Percentiles rank a stretch among this genome's conserved stretches.
Conservation (phyloP, 306 rosid genomes). For the Prunus padus region DNA sequence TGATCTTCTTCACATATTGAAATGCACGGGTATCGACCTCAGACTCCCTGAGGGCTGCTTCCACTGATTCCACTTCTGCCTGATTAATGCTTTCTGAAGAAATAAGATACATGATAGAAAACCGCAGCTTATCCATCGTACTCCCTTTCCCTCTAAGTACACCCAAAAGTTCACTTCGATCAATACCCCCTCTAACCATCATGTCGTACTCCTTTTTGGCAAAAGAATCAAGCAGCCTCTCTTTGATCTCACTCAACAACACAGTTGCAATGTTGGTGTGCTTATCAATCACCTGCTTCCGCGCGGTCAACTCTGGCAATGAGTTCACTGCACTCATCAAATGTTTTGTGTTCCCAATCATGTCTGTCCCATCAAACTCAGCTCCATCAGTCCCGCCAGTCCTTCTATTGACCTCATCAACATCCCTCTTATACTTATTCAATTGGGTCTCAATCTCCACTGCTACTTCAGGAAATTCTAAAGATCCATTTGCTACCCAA, state of each 20-base stretch:
- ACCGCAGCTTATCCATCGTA: slow-evolving; percentile 88
- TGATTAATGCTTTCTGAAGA: slow-evolving; percentile 79
- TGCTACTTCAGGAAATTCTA: slow-evolving; percentile 93
- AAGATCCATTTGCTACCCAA: slow-evolving; percentile 80
- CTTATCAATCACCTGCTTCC: slow-evolving; percentile 96
- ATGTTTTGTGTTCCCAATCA: slow-evolving; percentile 94
- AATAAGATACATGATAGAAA: slow-evolving; percentile 83
- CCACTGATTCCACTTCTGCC: slow-evolving; percentile 84
- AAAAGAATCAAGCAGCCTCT: slow-evolving; percentile 89
- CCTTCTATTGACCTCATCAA: slow-evolving; percentile 92
- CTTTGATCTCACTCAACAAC: slow-evolving; percentile 94
- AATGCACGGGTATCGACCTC: slow-evolving; percentile 90
- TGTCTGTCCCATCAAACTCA: slow-evolving; percentile 86
- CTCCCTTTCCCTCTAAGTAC: slow-evolving; percentile 85
- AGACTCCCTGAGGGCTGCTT: slow-evolving; percentile 70
- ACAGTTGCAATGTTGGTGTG: slow-evolving; percentile 91
- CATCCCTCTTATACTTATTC: slow-evolving; percentile 85
- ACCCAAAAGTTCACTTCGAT: slow-evolving; percentile 65
- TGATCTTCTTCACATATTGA: slow-evolving; percentile 92
- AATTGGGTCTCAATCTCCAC: slow-evolving; percentile 90
- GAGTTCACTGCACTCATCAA: slow-evolving; percentile 98
- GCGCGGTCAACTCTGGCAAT: slow-evolving; percentile 86
- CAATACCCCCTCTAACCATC: slow-evolving; percentile 87
- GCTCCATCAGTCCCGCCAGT: slow-evolving; percentile 83
- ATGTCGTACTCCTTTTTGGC: slow-evolving; percentile 90